These are phyloP conservation scores for Raddia guianensis DNA, from an alignment of 176 grass and related monocot genomes.

Conservation along the genomic window DNA sequence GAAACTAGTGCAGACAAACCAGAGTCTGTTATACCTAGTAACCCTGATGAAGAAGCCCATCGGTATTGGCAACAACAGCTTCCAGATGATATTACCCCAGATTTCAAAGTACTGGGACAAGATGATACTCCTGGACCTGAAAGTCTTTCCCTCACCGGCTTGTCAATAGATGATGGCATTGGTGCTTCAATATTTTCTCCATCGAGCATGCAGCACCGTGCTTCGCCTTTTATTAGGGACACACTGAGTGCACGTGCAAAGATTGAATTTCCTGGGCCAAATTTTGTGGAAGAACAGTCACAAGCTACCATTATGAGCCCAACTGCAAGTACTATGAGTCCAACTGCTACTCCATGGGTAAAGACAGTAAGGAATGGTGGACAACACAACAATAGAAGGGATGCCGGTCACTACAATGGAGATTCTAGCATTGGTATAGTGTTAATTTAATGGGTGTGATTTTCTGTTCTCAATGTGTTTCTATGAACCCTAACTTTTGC, in stretches of 20 bases:
- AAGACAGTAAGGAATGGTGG: constrained; percentile 60
- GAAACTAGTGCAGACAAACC: constrained; percentile 53
- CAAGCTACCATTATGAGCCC: constrained; percentile 56
- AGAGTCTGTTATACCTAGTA: constrained; percentile 56
- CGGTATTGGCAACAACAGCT: constrained; percentile 88
- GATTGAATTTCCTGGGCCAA: constrained; percentile 52
- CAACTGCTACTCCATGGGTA: constrained; percentile 63
- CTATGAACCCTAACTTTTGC: constrained; percentile 47
- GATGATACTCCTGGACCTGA: constrained; percentile 67
- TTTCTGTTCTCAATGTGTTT: constrained; percentile 42
- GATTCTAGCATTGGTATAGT: constrained; percentile 60
- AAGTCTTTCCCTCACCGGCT: constrained; percentile 65
- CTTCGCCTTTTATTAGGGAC: constrained; percentile 56
- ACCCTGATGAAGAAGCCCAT: constrained; percentile 88
- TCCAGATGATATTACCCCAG: constrained; percentile 93
- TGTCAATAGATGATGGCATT: constrained; percentile 75
- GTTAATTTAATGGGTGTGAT: constrained; percentile 41
- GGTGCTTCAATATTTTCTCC: constrained; percentile 64
- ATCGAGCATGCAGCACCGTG: constrained; percentile 51
- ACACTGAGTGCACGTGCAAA: constrained; percentile 39
- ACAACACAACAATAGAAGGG: constrained; percentile 66
- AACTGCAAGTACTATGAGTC: constrained; percentile 48
- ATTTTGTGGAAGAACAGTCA: constrained; percentile 45
- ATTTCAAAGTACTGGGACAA: constrained; percentile 72
- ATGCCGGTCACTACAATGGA: constrained; percentile 59